phyloP scores from a whole-genome alignment of 768 basidiomycete genomes.

The Calocybe gangraenosa region DNA sequence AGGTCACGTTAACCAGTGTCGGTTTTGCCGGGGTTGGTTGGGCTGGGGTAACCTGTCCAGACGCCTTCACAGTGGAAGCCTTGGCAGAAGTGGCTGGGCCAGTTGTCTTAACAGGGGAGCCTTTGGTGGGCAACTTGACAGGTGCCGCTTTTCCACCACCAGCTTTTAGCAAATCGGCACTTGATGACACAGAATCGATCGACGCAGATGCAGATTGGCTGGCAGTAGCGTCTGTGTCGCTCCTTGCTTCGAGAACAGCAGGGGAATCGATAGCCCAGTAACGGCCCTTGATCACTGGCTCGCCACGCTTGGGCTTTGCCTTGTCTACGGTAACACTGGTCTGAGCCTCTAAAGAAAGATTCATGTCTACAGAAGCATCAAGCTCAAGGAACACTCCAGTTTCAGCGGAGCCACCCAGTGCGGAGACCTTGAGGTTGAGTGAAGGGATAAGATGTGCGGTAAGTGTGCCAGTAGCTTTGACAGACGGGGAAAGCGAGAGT shows the following conservation, averaged over 20 bases:
- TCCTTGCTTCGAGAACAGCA: not conserved
- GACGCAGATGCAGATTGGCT: not conserved
- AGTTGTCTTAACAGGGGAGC: no score
- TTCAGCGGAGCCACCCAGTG: slow-evolving; percentile 30
- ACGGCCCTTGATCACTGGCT: slow-evolving; percentile 2
- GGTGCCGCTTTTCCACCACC: no score
- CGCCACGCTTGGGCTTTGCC: slow-evolving; percentile 6
- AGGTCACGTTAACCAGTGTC: slow-evolving; percentile 1
- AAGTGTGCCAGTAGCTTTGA: slow-evolving; percentile 36
- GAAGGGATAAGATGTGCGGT: slow-evolving; percentile 46
- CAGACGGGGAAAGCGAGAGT: slow-evolving; percentile 34
- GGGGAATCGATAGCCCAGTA: slow-evolving; percentile 1
- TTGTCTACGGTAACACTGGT: slow-evolving; percentile 11
- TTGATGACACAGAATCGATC: not conserved
- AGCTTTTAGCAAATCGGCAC: no score
- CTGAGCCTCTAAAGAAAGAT: slow-evolving; percentile 21
- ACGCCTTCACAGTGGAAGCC: no score
- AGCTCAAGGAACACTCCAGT: slow-evolving; percentile 39
- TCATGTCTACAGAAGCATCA: slow-evolving; percentile 31
- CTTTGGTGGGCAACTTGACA: no score
- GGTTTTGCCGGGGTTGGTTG: no score
- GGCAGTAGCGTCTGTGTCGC: no score
- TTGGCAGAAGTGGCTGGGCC: no score
- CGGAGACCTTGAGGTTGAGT: slow-evolving; percentile 40
- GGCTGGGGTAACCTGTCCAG: no score